A percentile compares a stretch with the other conserved stretches of the same genome.
These are phyloP conservation scores for Agrocybe praecox DNA, from an alignment of 768 basidiomycete species.

Conservation along the genomic window DNA sequence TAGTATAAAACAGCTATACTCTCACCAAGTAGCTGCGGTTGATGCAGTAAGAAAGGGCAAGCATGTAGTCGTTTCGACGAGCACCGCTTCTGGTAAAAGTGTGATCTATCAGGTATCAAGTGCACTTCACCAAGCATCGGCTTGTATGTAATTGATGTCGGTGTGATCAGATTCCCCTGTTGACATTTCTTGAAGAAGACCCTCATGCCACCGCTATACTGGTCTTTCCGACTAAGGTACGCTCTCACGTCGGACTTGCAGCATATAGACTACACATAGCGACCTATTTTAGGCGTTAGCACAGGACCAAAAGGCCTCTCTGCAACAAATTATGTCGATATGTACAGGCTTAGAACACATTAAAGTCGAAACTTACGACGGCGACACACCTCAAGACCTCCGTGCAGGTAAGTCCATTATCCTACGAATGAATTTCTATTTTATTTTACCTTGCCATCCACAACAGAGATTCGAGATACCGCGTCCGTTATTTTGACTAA, in stretches of 20 bases:
- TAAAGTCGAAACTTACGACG: constrained; percentile 80
- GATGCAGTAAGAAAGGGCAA: constrained; percentile 56
- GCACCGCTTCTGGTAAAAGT: constrained; percentile 90
- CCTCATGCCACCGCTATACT: constrained; percentile 70
- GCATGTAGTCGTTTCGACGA: constrained; percentile 87
- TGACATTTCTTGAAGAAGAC: constrained; percentile 67
- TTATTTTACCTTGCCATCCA: too few species aligned
- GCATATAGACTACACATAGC: too few species aligned
- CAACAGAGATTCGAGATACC: constrained; percentile 65
- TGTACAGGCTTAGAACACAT: constrained; percentile 67
- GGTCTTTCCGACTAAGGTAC: constrained; percentile 87
- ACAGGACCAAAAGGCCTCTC: constrained; percentile 78
- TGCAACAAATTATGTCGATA: constrained; percentile 65
- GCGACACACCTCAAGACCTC: constrained; percentile 77
- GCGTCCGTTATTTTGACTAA: constrained; percentile 89
- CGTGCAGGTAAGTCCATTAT: constrained; percentile 50
- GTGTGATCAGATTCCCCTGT: constrained; percentile 60
- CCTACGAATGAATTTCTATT: too few species aligned
- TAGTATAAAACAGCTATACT: constrained; percentile 68
- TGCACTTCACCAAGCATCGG: neutral
- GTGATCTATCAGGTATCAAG: constrained; percentile 74
- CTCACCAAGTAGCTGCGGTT: constrained; percentile 73
- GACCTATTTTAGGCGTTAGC: constrained; percentile 66
- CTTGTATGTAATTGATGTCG: neutral
- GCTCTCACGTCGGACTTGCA: neutral